Base-by-base conservation (phyloP, 2,329 filamentous ascomycete species). In the Ophiostoma angusticollis region DNA sequence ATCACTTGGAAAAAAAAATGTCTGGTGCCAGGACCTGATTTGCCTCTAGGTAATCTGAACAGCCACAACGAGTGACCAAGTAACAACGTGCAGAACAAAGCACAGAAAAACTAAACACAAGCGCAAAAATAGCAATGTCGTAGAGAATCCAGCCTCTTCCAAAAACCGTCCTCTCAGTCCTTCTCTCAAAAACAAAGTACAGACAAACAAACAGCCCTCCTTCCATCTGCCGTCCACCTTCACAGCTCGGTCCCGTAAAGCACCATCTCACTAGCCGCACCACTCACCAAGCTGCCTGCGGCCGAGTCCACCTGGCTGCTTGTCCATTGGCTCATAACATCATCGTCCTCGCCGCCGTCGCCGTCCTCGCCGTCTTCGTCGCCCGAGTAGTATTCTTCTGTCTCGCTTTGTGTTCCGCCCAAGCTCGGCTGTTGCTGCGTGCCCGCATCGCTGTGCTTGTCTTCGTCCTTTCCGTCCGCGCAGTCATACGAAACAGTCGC, bases 341-440 rank as follows among this genome's bases (percentile, higher is more conserved):
- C 57, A 6, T 46, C 45, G n/a, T 49, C 46, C n/a, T n/a, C n/a
- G n/a, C n/a, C n/a, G n/a, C n/a, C n/a, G n/a, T n/a, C n/a, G n/a
- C n/a, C n/a, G n/a, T n/a, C n/a, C n/a, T n/a, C n/a, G n/a, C n/a
- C n/a, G 50, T 55, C 44, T 54, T 61, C 52, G 49, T 47, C 52
- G 12, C 60, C 59, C 2, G 58, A 61, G 41, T 54, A 58, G 25
- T 54, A 55, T 1, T 43, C 47, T 18, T 45, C 43, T 9, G 39
- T 35, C 18, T 47, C 47, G 14, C 50, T 49, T 4, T 42, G 45
- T 4, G 49, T 49, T 11, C 27, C 37, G 13, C 32, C 66, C 9
- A 61, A 54, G 46, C 67, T 71, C 29, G 59, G 62, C 41, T 67
- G 56, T 30, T 70, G 58, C 41, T 70, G 53, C 6, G 65, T 72